Base-by-base conservation (phyloP, 179 eudicot genomes). In the Kewa caespitosa region DNA sequence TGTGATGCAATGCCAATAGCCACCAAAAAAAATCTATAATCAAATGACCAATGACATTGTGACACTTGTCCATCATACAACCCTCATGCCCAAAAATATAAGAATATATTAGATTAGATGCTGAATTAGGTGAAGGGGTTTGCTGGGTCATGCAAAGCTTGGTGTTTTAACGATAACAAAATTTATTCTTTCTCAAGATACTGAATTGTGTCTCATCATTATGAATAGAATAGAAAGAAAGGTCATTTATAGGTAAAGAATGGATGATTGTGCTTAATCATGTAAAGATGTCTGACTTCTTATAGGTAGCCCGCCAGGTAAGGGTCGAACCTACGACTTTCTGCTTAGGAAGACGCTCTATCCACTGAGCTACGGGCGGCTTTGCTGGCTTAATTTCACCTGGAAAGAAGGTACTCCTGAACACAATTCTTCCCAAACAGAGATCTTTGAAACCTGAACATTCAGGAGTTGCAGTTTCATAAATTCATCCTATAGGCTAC, bases 261-360 rank as follows among this genome's bases (percentile, higher is more conserved):
- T n/a, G 55, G 50, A 32, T 60, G 52, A 22, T 64, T 64, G 62
- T 46, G 52, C 2, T 30, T 28, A 27, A 30, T 59, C 64, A 59
- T 59, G 36, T 36, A 59, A 59, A 59, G 64, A 59, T 59, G 42
- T 15, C 0, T 5, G 22, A 43, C 8, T n/a, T n/a, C n/a, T n/a
- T n/a, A 33, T 2, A 32, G 27, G n/a, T 37, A 33, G 1, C 54
- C 55, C 76, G 67, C 76, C 76, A 73, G 67, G 76, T 59, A 73
- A 67, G 76, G 76, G 67, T 73, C 76, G 76, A 73, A 73, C 76
- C 76, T 73, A 72, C 75, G 76, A 73, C 76, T 55, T 73, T 73
- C 76, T 73, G 76, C 76, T 73, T 60, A 73, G 67, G 76, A 73
- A 72, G 76, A 73, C 76, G 76, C 76, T 72, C 76, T 73, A 73